Conservation (phyloP, 352 stramenopile genomes). For the Phytophthora sp. region DNA sequence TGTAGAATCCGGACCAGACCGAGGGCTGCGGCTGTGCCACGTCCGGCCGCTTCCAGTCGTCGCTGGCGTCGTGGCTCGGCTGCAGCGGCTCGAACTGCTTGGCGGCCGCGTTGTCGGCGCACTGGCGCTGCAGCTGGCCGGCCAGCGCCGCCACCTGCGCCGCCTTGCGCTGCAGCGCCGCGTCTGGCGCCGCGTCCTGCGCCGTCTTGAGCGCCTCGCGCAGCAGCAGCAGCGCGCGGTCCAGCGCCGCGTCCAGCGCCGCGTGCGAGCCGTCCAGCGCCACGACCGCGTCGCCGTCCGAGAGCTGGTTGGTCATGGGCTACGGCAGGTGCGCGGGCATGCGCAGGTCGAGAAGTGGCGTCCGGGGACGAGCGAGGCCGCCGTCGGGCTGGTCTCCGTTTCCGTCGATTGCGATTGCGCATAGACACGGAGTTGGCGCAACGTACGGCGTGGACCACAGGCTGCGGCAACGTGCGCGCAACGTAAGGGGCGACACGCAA, state of each 20-base stretch:
- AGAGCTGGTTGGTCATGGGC: conserved; percentile 41
- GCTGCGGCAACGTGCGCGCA: not conserved
- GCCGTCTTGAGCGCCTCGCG: conserved; percentile 36
- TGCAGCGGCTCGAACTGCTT: conserved; percentile 64
- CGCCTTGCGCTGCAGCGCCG: conserved; percentile 24
- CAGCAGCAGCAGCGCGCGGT: conserved; percentile 40
- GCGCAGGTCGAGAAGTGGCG: conserved; percentile 24
- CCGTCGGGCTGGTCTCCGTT: too few relatives aligned
- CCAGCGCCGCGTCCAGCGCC: conserved; percentile 31
- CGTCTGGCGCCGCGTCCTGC: not conserved
- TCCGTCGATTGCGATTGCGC: not conserved
- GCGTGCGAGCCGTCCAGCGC: conserved; percentile 1
- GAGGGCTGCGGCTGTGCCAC: conserved; percentile 62
- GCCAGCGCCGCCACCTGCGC: conserved; percentile 19
- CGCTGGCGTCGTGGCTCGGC: conserved; percentile 42
- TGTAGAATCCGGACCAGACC: conserved; percentile 90
- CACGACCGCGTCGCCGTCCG: conserved; percentile 22
- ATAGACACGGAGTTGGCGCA: conserved; percentile 4
- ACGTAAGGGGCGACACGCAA: too few relatives aligned
- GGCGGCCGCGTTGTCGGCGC: not conserved
- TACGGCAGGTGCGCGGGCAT: too few relatives aligned
- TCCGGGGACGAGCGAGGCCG: too few relatives aligned
- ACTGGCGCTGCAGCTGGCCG: conserved; percentile 37
- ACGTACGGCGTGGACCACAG: not conserved
- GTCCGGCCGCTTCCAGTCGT: conserved; percentile 33